These are phyloP conservation scores for Schizothecium vesticola DNA, from an alignment of 495 filamentous ascomycete species.

Conservation along the genomic window DNA sequence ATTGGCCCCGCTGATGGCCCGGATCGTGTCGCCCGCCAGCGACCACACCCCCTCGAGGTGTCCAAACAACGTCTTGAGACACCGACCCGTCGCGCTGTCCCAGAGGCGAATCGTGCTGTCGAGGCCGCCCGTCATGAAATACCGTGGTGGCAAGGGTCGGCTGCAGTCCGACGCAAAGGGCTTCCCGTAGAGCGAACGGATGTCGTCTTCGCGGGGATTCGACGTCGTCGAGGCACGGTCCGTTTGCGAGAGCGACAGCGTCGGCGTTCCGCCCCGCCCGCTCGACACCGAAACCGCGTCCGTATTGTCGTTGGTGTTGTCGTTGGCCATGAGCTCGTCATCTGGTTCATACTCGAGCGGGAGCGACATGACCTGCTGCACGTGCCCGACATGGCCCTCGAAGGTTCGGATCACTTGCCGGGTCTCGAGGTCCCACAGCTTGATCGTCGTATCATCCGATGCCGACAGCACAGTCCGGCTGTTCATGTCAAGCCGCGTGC, in stretches of 20 bases:
- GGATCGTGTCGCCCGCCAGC: constrained; percentile 82
- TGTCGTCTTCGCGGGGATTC: constrained; percentile 31
- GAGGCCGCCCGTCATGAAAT: constrained; percentile 87
- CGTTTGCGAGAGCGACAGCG: constrained; percentile 15
- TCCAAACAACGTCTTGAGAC: constrained; percentile 88
- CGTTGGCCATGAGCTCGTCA: constrained; percentile 44
- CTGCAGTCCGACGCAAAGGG: constrained; percentile 50
- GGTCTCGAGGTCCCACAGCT: constrained; percentile 69
- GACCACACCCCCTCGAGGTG: constrained; percentile 96
- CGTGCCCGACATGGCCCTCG: constrained; percentile 91
- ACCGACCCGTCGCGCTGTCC: constrained; percentile 77
- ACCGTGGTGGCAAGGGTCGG: constrained; percentile 70
- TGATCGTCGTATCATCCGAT: constrained; percentile 86
- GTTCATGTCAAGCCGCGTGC: constrained; percentile 71
- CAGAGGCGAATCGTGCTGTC: constrained; percentile 90
- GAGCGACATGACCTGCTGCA: constrained; percentile 80
- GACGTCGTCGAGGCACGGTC: constrained; percentile 18
- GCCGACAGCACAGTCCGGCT: constrained; percentile 87
- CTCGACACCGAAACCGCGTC: constrained; percentile 46
- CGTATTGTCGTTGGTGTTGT: constrained; percentile 48
- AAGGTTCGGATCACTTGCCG: constrained; percentile 71
- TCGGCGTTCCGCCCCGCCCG: constrained; percentile 33
- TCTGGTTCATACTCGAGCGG: constrained; percentile 87
- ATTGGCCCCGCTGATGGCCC: constrained; percentile 82
- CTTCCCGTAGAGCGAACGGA: constrained; percentile 50